phyloP scores from a whole-genome alignment of 345 rosid genomes.

The Dimocarpus longan region DNA sequence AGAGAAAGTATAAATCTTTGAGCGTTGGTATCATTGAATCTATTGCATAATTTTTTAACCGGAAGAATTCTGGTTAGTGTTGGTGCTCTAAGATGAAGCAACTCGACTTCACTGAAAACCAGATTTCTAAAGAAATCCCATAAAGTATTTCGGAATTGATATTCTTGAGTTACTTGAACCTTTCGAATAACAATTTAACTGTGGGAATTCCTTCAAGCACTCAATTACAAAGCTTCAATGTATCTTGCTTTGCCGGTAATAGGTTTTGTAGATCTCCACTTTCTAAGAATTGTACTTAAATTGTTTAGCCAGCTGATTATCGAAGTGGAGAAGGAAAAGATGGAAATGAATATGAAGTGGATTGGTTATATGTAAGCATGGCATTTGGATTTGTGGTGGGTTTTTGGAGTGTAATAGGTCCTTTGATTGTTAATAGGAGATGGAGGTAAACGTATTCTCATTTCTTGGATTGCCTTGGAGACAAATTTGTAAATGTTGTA shows the following conservation, averaged over 20 bases:
- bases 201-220: background rate
- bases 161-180: background rate
- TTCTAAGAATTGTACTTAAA: no score
- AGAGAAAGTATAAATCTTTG: background rate
- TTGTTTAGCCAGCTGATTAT: no score
- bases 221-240: background rate
- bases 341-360: no score
- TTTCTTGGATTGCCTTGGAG: background rate
- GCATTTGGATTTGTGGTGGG: conserved; percentile 5
- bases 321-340: no score
- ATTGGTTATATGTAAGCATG: background rate
- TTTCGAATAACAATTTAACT: background rate
- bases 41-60: background rate
- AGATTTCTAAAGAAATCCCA: background rate
- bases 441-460: background rate
- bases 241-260: no score
- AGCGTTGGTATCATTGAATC: background rate
- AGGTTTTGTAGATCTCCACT: no score
- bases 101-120: background rate
- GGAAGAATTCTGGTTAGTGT: background rate
- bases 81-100: background rate
- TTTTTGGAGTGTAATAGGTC: background rate
- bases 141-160: background rate
- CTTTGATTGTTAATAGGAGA: background rate
- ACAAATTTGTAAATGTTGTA: background rate